Evolutionary conservation across 148 eudicot genomes (phyloP), one percentile per base, ranked within the genome.

Genomic region (Polygonum maritimum): DNA sequence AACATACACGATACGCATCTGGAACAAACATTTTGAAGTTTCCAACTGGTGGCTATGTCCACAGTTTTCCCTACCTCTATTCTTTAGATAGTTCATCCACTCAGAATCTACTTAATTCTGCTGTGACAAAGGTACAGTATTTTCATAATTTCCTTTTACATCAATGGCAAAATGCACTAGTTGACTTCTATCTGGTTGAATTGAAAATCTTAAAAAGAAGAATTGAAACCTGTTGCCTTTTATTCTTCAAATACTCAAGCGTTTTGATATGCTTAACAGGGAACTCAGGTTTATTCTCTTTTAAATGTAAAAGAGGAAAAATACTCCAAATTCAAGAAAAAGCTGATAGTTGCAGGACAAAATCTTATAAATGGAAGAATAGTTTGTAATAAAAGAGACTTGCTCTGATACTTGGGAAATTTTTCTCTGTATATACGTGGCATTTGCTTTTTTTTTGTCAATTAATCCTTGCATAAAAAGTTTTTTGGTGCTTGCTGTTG

Each of bases 1-100:
- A 92, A 78, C 94, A 90, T 84, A 90, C 85, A 76, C 89, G 96
- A 48, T 95, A 92, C 84, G 97, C 99, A 8, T 92, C 99, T 72
- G 99, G 99, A 82, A 87, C 97, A 75, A 87, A 95, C 80, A 90
- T 95, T 74, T 76, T 88, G 75, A 87, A 83, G 85, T 95, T 95
- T 78, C 99, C 99, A 22, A 80, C 84, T 51, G 97, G 92, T 80
- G 99, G 99, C 69, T 92, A 95, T 78, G 81, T 92, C 75, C 99
- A 95, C 76, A 87, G 92, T 80, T 95, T 92, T 81, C 92, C 97
- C 75, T 89, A 92, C 78, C 76, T 88, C 18, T 97, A 95, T 85
- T 90, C 93, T 83, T 91, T 96, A 70, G 96, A 92, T 75, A 82
- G 89, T 79, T 91, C 90, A 76, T 86, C 94, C 67, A 83, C 97